Conservation (phyloP, 345 rosid genomes). For the Syzygium jambos region DNA sequence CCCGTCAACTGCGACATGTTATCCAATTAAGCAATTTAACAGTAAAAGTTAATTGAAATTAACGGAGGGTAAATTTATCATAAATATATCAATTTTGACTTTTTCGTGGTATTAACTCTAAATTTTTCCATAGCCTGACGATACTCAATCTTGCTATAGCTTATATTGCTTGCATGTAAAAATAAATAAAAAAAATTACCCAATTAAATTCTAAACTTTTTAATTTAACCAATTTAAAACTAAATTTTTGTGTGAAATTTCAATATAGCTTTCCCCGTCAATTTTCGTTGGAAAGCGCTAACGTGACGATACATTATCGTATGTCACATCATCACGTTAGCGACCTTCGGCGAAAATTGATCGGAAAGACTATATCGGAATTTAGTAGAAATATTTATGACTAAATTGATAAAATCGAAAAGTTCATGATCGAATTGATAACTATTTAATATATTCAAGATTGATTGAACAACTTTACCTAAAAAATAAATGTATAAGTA, state of each 20-base stretch:
- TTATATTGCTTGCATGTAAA: background rate
- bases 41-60: too few relatives aligned
- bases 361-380: rapidly evolving
- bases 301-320: rapidly evolving
- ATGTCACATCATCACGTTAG: rapidly evolving
- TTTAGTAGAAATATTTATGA: rapidly evolving
- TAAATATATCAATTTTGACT: too few relatives aligned
- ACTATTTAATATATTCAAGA: rapidly evolving
- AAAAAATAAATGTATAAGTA: background rate
- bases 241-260: background rate
- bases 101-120: too few relatives aligned
- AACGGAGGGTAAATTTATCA: too few relatives aligned
- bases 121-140: background rate
- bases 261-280: background rate
- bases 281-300: background rate
- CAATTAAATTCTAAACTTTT: background rate
- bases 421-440: rapidly evolving
- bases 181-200: background rate
- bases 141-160: background rate
- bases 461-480: background rate
- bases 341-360: rapidly evolving
- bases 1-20: too few relatives aligned
- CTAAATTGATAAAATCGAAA: background rate
- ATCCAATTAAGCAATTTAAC: too few relatives aligned
- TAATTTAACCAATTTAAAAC: background rate